Percentiles rank a stretch among this genome's conserved stretches.
Conservation (phyloP, 2,329 filamentous ascomycete species). For the Aspergillus floridensis region DNA sequence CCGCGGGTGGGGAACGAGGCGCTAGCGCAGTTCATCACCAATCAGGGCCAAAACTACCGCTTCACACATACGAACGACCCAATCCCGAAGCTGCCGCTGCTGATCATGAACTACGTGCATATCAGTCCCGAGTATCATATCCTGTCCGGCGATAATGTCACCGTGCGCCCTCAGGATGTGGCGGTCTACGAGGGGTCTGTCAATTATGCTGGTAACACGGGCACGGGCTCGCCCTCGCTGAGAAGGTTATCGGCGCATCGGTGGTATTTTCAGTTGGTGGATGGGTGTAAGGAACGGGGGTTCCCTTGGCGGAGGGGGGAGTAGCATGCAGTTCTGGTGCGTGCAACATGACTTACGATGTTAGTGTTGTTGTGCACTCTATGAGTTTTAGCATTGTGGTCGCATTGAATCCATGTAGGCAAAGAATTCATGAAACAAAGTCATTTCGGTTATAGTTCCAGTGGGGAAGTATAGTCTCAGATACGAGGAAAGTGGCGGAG, state of each 20-base stretch:
- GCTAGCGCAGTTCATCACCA: slow-evolving; percentile 55
- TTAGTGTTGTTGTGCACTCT: no score
- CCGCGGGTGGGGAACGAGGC: slow-evolving; percentile 62
- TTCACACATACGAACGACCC: slow-evolving; percentile 67
- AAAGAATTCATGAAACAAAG: no score
- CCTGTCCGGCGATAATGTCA: slow-evolving; percentile 24
- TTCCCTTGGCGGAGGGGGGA: background rate
- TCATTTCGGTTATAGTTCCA: no score
- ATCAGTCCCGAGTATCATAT: slow-evolving; percentile 70
- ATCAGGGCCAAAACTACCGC: slow-evolving; percentile 57
- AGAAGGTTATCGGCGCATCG: slow-evolving; percentile 18
- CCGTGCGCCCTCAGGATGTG: slow-evolving; percentile 21
- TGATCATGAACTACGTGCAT: slow-evolving; percentile 62
- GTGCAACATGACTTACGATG: no score
- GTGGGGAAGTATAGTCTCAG: no score
- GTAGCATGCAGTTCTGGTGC: no score
- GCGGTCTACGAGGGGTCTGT: slow-evolving; percentile 22
- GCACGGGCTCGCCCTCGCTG: slow-evolving; percentile 17
- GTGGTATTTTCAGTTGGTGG: slow-evolving; percentile 27
- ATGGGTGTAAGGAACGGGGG: slow-evolving; percentile 16
- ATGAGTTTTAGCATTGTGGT: no score
- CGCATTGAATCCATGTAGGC: no score
- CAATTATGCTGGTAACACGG: slow-evolving; percentile 26
- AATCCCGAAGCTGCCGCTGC: slow-evolving; percentile 64
- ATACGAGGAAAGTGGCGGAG: no score